Evolutionary conservation across 2,329 filamentous ascomycete genomes (phyloP).

Genomic region (Colletotrichum caudatum): DNA sequence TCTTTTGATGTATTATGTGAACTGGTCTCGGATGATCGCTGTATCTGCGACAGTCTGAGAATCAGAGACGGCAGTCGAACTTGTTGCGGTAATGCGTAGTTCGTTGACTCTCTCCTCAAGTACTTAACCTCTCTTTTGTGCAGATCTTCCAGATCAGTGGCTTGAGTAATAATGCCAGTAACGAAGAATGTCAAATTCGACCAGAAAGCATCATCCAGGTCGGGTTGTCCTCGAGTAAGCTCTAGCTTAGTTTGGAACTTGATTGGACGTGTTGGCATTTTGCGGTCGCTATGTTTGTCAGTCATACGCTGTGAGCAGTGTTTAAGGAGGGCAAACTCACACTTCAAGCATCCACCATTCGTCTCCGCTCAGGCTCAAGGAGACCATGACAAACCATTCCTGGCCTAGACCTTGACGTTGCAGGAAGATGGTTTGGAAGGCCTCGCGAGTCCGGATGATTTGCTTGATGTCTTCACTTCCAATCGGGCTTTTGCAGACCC

Average conservation of each 20-base stretch:
- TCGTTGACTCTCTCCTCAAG: conserved; percentile 49
- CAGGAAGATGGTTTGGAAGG: conserved; percentile 76
- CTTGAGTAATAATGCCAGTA: conserved; percentile 64
- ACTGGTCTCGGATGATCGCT: conserved; percentile 6
- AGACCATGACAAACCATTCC: conserved; percentile 79
- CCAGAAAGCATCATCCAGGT: conserved; percentile 64
- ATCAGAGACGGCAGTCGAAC: conserved; percentile 62
- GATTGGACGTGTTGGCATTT: conserved; percentile 45
- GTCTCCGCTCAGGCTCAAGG: conserved; percentile 78
- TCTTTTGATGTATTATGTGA: conserved; percentile 12
- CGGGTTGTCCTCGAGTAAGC: conserved; percentile 58
- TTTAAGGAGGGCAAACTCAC: conserved; percentile 55
- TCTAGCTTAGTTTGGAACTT: conserved; percentile 51
- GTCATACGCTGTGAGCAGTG: conserved; percentile 3
- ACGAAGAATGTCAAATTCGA: conserved; percentile 63
- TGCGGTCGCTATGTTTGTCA: conserved; percentile 46
- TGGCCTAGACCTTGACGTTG: conserved; percentile 77
- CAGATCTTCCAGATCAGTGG: conserved; percentile 62
- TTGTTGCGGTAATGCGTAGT: conserved; percentile 56
- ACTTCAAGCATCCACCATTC: conserved; percentile 81
- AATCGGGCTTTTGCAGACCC: conserved; percentile 60
- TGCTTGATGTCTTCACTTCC: conserved; percentile 68
- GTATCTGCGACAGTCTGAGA: conserved; percentile 62
- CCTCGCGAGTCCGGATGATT: conserved; percentile 71
- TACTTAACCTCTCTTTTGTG: conserved; percentile 59